Conservation (phyloP, 306 rosid species). For the Geum urbanum region DNA sequence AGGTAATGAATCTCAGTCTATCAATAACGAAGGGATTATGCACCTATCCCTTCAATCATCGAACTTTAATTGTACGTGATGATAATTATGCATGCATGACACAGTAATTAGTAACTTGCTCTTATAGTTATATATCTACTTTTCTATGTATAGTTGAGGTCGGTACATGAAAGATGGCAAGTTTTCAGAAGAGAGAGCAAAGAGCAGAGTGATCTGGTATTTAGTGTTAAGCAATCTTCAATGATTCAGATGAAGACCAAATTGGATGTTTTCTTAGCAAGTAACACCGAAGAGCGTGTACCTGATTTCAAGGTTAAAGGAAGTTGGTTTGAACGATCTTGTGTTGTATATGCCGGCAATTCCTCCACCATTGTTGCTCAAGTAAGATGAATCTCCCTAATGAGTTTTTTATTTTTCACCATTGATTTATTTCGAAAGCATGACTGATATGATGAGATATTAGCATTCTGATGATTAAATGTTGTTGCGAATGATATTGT, state of each 20-base stretch:
- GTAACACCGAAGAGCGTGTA: conserved; percentile 31
- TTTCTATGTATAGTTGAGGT: conserved; percentile 20
- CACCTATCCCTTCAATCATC: no score
- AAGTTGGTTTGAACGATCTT: conserved; percentile 49
- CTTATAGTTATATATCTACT: no score
- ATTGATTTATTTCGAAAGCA: background rate
- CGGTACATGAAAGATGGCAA: conserved; percentile 45
- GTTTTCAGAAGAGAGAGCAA: conserved; percentile 51
- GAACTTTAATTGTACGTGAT: no score
- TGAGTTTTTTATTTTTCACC: background rate
- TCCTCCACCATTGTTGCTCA: conserved; percentile 41
- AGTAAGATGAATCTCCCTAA: conserved; percentile 22
- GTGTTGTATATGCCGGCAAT: conserved; percentile 48
- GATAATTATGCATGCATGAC: no score
- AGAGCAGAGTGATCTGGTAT: conserved; percentile 25
- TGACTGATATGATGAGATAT: no score
- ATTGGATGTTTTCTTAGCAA: conserved; percentile 44
- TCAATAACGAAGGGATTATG: no score
- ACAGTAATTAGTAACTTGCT: no score
- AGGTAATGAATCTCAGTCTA: conserved; percentile 28
- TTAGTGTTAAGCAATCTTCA: conserved; percentile 36
- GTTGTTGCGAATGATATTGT: conserved; percentile 11
- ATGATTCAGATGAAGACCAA: conserved; percentile 33
- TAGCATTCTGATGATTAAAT: no score
- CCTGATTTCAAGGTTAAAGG: conserved; percentile 54